Percentiles rank a stretch among this genome's conserved stretches.
phyloP scores from a whole-genome alignment of 768 basidiomycete species.

The Mycena chlorophos region DNA sequence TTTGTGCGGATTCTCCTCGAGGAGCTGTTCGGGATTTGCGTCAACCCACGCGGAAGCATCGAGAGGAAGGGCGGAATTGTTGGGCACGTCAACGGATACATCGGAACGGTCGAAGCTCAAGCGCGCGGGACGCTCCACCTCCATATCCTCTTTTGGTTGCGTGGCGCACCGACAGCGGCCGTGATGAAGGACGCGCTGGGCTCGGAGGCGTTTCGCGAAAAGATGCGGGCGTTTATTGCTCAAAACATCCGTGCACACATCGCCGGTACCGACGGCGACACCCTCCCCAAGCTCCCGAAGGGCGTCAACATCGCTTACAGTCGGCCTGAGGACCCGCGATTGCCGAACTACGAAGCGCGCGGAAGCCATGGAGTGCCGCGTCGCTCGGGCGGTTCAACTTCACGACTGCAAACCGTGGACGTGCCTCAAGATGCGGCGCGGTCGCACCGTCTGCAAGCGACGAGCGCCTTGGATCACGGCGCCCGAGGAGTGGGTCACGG shows the following conservation, averaged over 20 bases:
- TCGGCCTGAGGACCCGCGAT: too few species aligned
- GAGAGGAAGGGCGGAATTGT: conserved; percentile 31
- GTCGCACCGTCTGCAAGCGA: too few species aligned
- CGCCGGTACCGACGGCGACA: conserved; percentile 15
- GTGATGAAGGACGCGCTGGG: conserved; percentile 26
- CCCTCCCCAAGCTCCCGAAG: too few species aligned
- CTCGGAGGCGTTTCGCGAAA: conserved; percentile 27
- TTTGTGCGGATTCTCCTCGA: conserved; percentile 33
- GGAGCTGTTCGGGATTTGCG: conserved; percentile 33
- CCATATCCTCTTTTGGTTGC: conserved; percentile 41
- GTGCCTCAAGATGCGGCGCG: too few species aligned
- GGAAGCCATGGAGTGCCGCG: too few species aligned
- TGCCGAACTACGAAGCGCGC: too few species aligned
- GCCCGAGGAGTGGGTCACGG: too few species aligned
- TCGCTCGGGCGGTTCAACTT: too few species aligned
- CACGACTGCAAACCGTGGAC: too few species aligned
- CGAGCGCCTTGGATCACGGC: too few species aligned
- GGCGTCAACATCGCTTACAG: too few species aligned
- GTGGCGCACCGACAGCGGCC: conserved; percentile 26
- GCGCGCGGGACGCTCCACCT: conserved; percentile 42
- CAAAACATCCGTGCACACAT: conserved; percentile 34
- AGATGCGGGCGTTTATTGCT: conserved; percentile 31
- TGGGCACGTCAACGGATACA: conserved; percentile 32
- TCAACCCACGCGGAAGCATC: conserved; percentile 5
- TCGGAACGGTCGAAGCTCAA: conserved; percentile 43